Evolutionary conservation across 108 stramenopile genomes (phyloP).

Genomic region (Bacterosira constricta): DNA sequence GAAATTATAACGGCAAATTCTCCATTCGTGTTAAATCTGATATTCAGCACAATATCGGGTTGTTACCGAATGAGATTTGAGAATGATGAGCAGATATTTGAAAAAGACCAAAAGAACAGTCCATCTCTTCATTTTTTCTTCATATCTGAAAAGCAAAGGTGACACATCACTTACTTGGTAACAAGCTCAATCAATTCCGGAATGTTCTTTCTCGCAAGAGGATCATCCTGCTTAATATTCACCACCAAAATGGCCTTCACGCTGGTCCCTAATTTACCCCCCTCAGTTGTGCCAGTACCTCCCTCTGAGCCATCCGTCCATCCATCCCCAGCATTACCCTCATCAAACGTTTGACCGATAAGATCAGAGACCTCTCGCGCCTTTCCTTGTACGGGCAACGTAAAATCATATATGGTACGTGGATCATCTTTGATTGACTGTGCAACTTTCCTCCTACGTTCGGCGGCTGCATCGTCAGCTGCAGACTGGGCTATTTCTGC

Average conservation of each 20-base stretch:
- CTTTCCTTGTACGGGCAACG: slow-evolving; percentile 66
- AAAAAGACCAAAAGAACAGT: too few species aligned
- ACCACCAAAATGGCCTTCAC: slow-evolving; percentile 86
- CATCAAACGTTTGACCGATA: slow-evolving; percentile 53
- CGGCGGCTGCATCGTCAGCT: slow-evolving; percentile 19
- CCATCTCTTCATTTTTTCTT: too few species aligned
- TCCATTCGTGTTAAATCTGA: slow-evolving; percentile 72
- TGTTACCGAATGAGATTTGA: too few species aligned
- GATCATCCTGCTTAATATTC: slow-evolving; percentile 92
- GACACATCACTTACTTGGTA: slow-evolving; percentile 51
- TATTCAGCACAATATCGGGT: too few species aligned
- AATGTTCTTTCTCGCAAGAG: slow-evolving; percentile 86
- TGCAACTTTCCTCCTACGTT: slow-evolving; percentile 21
- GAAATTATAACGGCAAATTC: slow-evolving; percentile 80
- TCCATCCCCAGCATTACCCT: not conserved
- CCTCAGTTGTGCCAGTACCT: not conserved
- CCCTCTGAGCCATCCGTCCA: slow-evolving; percentile 46
- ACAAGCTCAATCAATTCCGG: slow-evolving; percentile 83
- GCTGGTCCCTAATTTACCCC: slow-evolving; percentile 16
- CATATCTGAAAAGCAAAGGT: not conserved
- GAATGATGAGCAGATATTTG: too few species aligned
- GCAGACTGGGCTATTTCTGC: slow-evolving; percentile 17
- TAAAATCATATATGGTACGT: slow-evolving; percentile 85
- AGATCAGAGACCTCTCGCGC: slow-evolving; percentile 53
- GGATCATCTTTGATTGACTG: slow-evolving; percentile 48